These are phyloP conservation scores for Antarctomyces pellizariae DNA, from an alignment of 495 filamentous ascomycete species.

Conservation along the genomic window DNA sequence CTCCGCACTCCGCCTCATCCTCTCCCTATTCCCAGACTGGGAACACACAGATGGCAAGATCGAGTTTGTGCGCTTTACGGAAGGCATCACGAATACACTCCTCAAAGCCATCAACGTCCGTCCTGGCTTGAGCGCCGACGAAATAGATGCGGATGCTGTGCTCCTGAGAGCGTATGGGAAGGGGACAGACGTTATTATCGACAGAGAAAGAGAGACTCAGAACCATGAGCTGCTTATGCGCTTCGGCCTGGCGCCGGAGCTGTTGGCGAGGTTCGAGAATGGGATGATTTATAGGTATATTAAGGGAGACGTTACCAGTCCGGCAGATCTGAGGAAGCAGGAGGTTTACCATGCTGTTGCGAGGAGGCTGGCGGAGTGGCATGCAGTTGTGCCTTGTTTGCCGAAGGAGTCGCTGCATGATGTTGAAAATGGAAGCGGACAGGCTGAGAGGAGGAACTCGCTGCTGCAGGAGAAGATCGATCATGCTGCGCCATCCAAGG, in stretches of 20 bases:
- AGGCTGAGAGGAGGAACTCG: slow-evolving; percentile 15
- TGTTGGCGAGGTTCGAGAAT: slow-evolving; percentile 87
- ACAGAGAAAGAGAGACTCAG: slow-evolving; percentile 64
- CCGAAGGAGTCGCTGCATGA: slow-evolving; percentile 13
- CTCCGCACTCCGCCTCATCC: slow-evolving; percentile 55
- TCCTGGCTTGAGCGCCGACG: slow-evolving; percentile 46
- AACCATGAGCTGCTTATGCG: slow-evolving; percentile 49
- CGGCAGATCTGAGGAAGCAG: slow-evolving; percentile 49
- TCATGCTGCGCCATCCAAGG: slow-evolving; percentile 33
- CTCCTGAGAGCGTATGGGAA: slow-evolving; percentile 86
- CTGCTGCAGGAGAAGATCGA: slow-evolving; percentile 22
- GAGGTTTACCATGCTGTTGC: slow-evolving; percentile 66
- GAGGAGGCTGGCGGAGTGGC: slow-evolving; percentile 70
- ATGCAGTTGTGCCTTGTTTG: slow-evolving; percentile 50
- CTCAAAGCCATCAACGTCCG: slow-evolving; percentile 67
- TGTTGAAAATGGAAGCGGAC: slow-evolving; percentile 14
- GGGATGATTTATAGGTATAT: slow-evolving; percentile 89
- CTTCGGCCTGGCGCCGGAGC: slow-evolving; percentile 56
- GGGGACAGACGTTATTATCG: slow-evolving; percentile 86
- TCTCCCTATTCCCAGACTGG: slow-evolving; percentile 71
- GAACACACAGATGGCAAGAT: slow-evolving; percentile 47
- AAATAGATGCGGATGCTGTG: slow-evolving; percentile 71
- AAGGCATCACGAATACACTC: slow-evolving; percentile 95
- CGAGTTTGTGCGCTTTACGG: slow-evolving; percentile 77
- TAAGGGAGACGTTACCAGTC: slow-evolving; percentile 50